Evolutionary conservation across 257 asterid species (phyloP).

Genomic region (Solanum chilense): DNA sequence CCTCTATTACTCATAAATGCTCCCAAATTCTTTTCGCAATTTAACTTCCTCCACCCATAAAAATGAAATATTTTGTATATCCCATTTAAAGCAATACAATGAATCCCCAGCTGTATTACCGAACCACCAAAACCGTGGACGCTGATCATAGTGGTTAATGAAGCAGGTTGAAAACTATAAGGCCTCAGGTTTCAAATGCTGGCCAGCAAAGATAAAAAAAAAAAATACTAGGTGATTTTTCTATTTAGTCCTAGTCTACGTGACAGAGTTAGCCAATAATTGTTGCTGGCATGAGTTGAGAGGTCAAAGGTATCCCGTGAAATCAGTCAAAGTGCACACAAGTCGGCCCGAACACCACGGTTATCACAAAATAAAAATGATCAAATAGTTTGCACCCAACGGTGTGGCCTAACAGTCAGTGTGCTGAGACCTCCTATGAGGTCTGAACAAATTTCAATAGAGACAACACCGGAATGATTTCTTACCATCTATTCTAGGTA

Average conservation of each 20-base stretch:
- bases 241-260: not conserved
- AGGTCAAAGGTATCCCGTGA: not conserved
- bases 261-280: not conserved
- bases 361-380: not conserved
- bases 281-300: not conserved
- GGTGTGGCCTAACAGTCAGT: not conserved
- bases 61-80: not conserved
- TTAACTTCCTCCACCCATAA: not conserved
- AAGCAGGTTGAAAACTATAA: not conserved
- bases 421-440: not conserved
- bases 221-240: not conserved
- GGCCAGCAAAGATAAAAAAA: not conserved
- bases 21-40: not conserved
- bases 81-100: not conserved
- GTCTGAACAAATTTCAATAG: not conserved
- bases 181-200: not conserved
- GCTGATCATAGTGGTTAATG: not conserved
- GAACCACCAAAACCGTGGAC: not conserved
- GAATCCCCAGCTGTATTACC: not conserved
- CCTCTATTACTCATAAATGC: not conserved
- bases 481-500: not conserved
- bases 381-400: not conserved
- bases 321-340: not conserved
- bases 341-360: not conserved
- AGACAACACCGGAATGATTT: not conserved